phyloP scores from a whole-genome alignment of 176 grass and related monocot species.

The Chloris gayana region DNA sequence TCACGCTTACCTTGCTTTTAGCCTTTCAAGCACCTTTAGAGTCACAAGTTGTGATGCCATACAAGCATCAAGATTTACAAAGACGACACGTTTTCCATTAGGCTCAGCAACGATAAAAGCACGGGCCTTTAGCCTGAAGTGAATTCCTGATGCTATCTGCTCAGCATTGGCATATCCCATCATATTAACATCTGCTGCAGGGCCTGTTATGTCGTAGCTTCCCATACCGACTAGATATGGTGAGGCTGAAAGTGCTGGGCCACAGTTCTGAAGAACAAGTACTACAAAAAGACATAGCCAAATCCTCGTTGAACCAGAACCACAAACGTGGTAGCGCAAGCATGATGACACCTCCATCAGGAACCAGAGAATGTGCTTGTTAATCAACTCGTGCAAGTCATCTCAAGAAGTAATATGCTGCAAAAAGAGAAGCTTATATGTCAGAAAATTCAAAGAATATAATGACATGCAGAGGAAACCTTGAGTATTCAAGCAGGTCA shows the following conservation, averaged over 20 bases:
- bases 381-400: conserved; percentile 44
- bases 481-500: background rate
- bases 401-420: conserved; percentile 22
- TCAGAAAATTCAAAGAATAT: background rate
- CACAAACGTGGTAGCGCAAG: conserved; percentile 14
- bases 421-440: conserved; percentile 9
- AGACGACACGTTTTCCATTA: conserved; percentile 74
- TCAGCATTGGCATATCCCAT: conserved; percentile 98
- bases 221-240: conserved; percentile 82
- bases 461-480: background rate
- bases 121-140: conserved; percentile 95
- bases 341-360: conserved; percentile 58
- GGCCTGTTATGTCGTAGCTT: conserved; percentile 95
- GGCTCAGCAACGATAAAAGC: conserved; percentile 91
- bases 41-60: conserved; percentile 96
- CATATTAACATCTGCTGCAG: conserved; percentile 98
- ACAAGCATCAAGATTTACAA: conserved; percentile 99
- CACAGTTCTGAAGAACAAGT: conserved; percentile 53
- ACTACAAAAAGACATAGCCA: conserved; percentile 65
- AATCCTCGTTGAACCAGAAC: conserved; percentile 23
- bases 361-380: conserved; percentile 29
- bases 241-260: conserved; percentile 52
- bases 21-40: conserved; percentile 90
- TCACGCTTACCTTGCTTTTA: conserved; percentile 71
- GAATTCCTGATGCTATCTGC: conserved; percentile 82